Evolutionary conservation across 2,329 filamentous ascomycete genomes (phyloP).

Genomic region (Fusarium duplospermum): DNA sequence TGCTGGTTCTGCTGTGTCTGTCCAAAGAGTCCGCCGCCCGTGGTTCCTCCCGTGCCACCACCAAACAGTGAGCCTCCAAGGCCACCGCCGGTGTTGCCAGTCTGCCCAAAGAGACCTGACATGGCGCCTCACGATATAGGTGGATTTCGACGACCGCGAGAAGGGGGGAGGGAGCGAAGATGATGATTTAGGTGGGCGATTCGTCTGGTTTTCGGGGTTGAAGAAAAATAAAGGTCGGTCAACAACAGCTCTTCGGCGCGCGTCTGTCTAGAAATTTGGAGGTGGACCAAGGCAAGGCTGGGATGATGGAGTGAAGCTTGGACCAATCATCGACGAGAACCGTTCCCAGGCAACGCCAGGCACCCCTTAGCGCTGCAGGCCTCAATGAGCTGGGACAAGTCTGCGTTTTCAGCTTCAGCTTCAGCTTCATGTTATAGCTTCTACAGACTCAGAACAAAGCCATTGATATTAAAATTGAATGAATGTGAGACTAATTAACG

Average conservation of each 20-base stretch:
- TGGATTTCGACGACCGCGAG: conserved; percentile 1
- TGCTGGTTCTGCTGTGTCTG: conserved; percentile 41
- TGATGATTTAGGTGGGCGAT: conserved; percentile 14
- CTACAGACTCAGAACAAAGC: background rate
- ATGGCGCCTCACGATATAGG: conserved; percentile 39
- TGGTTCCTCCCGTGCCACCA: conserved; percentile 37
- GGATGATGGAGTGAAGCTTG: conserved; percentile 47
- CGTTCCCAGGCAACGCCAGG: conserved; percentile 34
- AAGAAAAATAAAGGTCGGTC: conserved; percentile 29
- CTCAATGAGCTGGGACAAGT: conserved; percentile 3
- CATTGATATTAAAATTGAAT: background rate
- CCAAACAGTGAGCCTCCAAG: conserved; percentile 39
- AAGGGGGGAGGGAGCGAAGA: conserved; percentile 1
- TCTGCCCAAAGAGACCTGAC: conserved; percentile 50
- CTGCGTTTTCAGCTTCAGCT: background rate
- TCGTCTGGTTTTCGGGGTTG: conserved; percentile 27
- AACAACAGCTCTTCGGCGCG: conserved; percentile 41
- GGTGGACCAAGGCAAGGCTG: conserved; percentile 42
- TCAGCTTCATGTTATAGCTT: background rate
- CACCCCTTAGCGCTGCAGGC: conserved; percentile 6
- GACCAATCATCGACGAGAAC: conserved; percentile 46
- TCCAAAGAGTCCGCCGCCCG: conserved; percentile 49
- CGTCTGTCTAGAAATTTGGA: conserved; percentile 49
- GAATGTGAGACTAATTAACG: background rate
- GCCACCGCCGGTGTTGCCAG: conserved; percentile 38